phyloP scores from a whole-genome alignment of 2,329 filamentous ascomycete species.

The Hypomyces perniciosus region DNA sequence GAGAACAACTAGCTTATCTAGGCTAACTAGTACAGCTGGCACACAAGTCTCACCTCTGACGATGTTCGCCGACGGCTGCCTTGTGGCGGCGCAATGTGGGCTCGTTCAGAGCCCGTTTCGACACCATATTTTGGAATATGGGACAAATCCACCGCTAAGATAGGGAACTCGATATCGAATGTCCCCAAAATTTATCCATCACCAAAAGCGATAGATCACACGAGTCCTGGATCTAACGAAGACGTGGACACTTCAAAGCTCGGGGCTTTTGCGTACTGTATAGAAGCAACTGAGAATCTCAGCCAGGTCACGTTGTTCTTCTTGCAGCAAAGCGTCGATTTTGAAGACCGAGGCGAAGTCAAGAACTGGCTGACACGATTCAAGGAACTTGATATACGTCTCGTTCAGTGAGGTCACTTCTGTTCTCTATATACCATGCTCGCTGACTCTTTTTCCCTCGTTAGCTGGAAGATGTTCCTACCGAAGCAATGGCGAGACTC shows the following conservation, averaged over 20 bases:
- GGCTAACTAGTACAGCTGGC: conserved; percentile 21
- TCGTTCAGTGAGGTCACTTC: conserved; percentile 30
- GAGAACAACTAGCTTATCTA: background rate
- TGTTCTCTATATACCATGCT: background rate
- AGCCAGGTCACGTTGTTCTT: conserved; percentile 41
- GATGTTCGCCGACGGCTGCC: conserved; percentile 26
- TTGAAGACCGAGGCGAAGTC: conserved; percentile 33
- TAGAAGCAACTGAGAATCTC: conserved; percentile 42
- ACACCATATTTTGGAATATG: conserved; percentile 42
- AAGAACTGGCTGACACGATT: conserved; percentile 39
- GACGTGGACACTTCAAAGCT: conserved; percentile 30
- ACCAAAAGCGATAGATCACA: conserved; percentile 15
- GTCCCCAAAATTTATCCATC: conserved; percentile 26
- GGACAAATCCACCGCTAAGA: conserved; percentile 33
- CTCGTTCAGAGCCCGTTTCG: conserved; percentile 29
- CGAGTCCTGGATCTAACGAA: background rate
- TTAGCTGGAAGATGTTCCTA: conserved; percentile 39
- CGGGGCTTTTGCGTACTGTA: conserved; percentile 40
- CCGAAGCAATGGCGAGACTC: conserved; percentile 36
- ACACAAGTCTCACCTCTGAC: conserved; percentile 27
- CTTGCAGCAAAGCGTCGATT: conserved; percentile 37
- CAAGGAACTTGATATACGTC: conserved; percentile 37
- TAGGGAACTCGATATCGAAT: conserved; percentile 35
- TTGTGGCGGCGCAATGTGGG: conserved; percentile 36
- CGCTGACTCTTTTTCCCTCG: background rate